Conservation (phyloP, 2,329 filamentous ascomycete genomes). For the Epichloe hybrida region DNA sequence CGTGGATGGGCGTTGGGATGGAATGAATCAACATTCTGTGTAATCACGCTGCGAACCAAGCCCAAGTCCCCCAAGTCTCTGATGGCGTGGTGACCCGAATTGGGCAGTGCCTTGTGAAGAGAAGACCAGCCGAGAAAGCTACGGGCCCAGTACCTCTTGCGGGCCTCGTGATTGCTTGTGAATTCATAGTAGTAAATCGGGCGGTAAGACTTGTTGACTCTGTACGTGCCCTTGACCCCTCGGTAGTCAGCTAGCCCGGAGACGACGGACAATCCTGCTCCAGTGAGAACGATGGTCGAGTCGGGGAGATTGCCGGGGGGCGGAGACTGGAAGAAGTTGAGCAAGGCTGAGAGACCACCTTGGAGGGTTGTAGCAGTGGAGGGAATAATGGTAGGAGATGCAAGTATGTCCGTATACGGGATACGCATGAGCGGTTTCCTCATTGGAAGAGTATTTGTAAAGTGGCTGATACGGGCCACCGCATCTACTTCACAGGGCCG, state of each 20-base stretch:
- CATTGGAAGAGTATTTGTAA: conserved; percentile 28
- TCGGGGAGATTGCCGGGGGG: conserved; percentile 34
- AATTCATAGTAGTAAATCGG: conserved; percentile 95
- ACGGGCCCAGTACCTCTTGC: conserved; percentile 91
- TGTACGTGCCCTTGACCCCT: conserved; percentile 80
- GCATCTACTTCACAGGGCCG: not conserved
- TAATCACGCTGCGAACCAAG: conserved; percentile 64
- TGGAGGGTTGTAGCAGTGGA: conserved; percentile 52
- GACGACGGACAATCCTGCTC: conserved; percentile 85
- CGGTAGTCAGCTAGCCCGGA: conserved; percentile 90
- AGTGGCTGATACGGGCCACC: not conserved
- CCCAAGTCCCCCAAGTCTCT: conserved; percentile 59
- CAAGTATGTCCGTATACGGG: conserved; percentile 75
- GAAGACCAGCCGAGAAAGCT: conserved; percentile 89
- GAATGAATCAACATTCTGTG: conserved; percentile 96
- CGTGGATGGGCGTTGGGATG: conserved; percentile 64
- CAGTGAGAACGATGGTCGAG: conserved; percentile 46
- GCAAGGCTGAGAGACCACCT: conserved; percentile 65
- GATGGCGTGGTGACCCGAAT: conserved; percentile 66
- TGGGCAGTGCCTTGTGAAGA: conserved; percentile 65
- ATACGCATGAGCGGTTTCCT: conserved; percentile 69
- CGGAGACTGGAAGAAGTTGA: conserved; percentile 57
- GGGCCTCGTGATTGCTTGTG: conserved; percentile 60
- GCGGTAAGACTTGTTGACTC: conserved; percentile 76
- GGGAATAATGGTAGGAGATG: conserved; percentile 63